Evolutionary conservation across 2,329 filamentous ascomycete species (phyloP), one percentile per base, ranked within the genome.

Genomic region (Aspergillus viridinutans): DNA sequence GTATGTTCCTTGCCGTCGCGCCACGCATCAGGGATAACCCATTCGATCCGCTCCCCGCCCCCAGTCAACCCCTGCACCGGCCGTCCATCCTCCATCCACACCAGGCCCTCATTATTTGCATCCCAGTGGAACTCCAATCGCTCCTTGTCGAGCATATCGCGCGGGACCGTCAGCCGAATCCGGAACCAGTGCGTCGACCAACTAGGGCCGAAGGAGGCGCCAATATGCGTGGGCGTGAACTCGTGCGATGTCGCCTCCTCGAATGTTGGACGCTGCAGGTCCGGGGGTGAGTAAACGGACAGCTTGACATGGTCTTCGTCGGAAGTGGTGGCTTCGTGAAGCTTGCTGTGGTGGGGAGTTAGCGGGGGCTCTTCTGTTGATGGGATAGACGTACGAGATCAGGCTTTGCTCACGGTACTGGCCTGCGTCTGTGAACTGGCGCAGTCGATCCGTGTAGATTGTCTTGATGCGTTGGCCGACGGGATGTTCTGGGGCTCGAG

Each of bases 151-250:
- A 75, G 78, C 67, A 97, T 83, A 12, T 90, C 78, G 55, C 84
- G 71, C 7, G 94, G 93, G 14, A 97, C 83, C 4, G 84, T 90
- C 60, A 99, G 78, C 56, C 87, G 79, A 55, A 97, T 84, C 66
- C 87, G 90, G 83, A 99, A 96, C 94, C 94, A 99, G 74, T 97
- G 94, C 8, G 94, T 99, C 1, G 92, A 89, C 94, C 94, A 99
- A 38, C 92, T 94, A 1, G 94, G 94, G 0, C 94, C 94, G 66
- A 97, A 97, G 6, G 81, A 85, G 57, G 88, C 82, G 58, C 93
- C 92, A 54, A 92, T 85, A 20, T 83, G 79, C 8, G 92, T 89
- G 50, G 87, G 82, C 52, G 82, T 83, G 78, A 93, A 99, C 6
- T 87, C 78, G 64, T 95, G 86, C n/a, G 80, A 82, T 12, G 80